Percentiles rank a stretch among this genome's conserved stretches.
These are phyloP conservation scores for Phycomyces nitens DNA, from an alignment of 192 early-diverging fungal species.

Conservation along the genomic window DNA sequence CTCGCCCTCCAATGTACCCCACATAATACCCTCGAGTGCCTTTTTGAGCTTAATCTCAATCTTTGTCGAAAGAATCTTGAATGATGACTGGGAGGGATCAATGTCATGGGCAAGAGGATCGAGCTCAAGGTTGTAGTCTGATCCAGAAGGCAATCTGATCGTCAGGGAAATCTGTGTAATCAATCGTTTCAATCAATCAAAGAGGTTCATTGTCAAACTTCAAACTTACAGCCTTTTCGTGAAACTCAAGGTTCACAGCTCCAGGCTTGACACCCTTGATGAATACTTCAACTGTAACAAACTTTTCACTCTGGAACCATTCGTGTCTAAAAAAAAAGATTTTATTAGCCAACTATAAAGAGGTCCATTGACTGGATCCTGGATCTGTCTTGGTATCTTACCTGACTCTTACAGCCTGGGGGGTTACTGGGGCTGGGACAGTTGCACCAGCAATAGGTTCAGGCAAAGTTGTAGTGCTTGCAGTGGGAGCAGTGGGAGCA, in stretches of 20 bases:
- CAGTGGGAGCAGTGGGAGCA: not conserved
- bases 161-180: slow-evolving; percentile 62
- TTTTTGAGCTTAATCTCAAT: slow-evolving; percentile 92
- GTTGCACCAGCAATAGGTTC: not conserved
- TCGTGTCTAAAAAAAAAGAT: slow-evolving; percentile 77
- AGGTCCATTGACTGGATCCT: too few species aligned
- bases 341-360: too few species aligned
- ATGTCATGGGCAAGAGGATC: slow-evolving; percentile 84
- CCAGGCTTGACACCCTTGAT: slow-evolving; percentile 84
- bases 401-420: not conserved
- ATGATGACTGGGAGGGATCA: slow-evolving; percentile 65
- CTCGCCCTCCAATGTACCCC: slow-evolving; percentile 80
- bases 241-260: slow-evolving; percentile 64
- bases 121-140: slow-evolving; percentile 88
- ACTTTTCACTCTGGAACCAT: slow-evolving; percentile 95
- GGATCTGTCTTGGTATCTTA: too few species aligned
- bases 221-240: slow-evolving; percentile 46
- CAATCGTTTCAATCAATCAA: too few species aligned
- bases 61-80: slow-evolving; percentile 87
- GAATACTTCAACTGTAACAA: slow-evolving; percentile 85
- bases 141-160: slow-evolving; percentile 77
- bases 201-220: not conserved
- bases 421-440: not conserved
- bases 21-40: slow-evolving; percentile 67
- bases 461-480: not conserved